Conservation (phyloP, 2,329 filamentous ascomycete species). For the Arthrobotrys megalospora region DNA sequence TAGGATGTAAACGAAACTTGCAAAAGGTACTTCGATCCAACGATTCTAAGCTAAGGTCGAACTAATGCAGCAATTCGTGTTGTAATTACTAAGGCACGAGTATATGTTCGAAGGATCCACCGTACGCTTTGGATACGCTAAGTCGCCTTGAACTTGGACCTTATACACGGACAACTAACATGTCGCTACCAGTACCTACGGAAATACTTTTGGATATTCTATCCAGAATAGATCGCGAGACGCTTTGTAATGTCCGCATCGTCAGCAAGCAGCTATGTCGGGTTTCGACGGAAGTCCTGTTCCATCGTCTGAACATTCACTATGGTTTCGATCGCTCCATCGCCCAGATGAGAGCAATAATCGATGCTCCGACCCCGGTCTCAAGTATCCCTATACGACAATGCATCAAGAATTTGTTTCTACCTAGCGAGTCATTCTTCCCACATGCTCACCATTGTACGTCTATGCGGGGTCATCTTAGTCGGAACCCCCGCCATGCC, state of each 20-base stretch:
- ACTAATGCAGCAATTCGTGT: too few species aligned
- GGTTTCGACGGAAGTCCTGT: background rate
- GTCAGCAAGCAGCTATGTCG: background rate
- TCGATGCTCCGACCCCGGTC: background rate
- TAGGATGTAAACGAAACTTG: too few species aligned
- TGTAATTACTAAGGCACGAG: too few species aligned
- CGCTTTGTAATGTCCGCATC: background rate
- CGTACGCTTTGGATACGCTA: too few species aligned
- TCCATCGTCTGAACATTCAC: too few species aligned
- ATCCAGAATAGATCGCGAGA: background rate
- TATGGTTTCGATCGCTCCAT: background rate
- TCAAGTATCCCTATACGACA: background rate
- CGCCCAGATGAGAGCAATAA: constrained; percentile 15
- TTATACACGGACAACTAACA: background rate
- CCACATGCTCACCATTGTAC: constrained; percentile 1
- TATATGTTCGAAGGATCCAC: too few species aligned
- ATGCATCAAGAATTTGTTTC: constrained; percentile 1
- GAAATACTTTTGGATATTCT: background rate
- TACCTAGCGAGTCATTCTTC: constrained; percentile 26
- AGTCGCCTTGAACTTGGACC: too few species aligned
- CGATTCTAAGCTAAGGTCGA: too few species aligned
- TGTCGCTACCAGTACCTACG: background rate
- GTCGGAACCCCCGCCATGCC: background rate
- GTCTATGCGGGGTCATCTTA: background rate
- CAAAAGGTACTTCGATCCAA: too few species aligned